These are phyloP conservation scores for Bretschneidera sinensis DNA, from an alignment of 345 rosid species.

Conservation along the genomic window DNA sequence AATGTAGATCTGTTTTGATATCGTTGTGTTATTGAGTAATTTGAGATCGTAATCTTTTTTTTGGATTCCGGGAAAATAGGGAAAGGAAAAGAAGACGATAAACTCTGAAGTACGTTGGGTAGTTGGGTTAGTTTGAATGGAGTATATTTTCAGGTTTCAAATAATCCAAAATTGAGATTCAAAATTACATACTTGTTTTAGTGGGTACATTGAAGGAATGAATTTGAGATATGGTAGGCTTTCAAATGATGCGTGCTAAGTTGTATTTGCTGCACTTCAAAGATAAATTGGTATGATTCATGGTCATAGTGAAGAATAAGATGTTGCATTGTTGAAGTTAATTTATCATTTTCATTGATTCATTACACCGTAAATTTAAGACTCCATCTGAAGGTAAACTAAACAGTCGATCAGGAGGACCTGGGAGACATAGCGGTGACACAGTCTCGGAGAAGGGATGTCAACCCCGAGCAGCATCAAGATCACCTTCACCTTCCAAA, in stretches of 20 bases:
- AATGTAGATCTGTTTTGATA: slow-evolving; percentile 33
- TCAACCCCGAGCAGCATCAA: too few relatives aligned
- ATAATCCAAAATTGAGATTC: background rate
- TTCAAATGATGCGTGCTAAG: background rate
- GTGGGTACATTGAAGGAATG: background rate
- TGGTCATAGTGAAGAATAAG: slow-evolving; percentile 1
- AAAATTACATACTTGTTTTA: too few relatives aligned
- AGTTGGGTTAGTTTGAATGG: background rate
- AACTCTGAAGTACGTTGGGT: background rate
- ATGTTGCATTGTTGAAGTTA: background rate
- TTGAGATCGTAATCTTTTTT: slow-evolving; percentile 21
- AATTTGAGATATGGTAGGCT: background rate
- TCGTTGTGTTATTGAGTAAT: slow-evolving; percentile 7
- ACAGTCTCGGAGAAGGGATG: too few relatives aligned
- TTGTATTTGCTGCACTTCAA: background rate
- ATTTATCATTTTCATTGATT: too few relatives aligned
- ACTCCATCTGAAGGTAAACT: too few relatives aligned
- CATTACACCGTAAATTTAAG: too few relatives aligned
- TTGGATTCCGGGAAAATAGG: slow-evolving; percentile 17
- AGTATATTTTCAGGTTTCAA: background rate
- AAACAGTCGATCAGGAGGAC: too few relatives aligned
- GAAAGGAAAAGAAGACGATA: background rate
- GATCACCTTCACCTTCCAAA: too few relatives aligned
- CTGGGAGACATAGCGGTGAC: too few relatives aligned
- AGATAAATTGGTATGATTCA: background rate